Conservation (phyloP, 208 protist species). For the Trypanosomatidae sp. region DNA sequence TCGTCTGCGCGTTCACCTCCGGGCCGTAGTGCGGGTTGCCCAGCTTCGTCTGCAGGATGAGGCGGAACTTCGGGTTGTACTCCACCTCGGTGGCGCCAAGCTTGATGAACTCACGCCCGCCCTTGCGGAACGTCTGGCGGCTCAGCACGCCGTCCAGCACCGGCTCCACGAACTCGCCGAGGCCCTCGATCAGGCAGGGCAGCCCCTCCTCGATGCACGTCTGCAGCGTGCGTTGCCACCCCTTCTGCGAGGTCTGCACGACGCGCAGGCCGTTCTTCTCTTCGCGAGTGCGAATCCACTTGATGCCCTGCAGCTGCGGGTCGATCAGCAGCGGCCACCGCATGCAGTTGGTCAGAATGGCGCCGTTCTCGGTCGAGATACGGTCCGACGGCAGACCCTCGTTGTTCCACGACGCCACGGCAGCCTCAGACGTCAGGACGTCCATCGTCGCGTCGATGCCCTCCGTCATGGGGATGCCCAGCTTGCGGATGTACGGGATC, state of each 20-base stretch:
- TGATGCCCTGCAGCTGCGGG: slow-evolving; percentile 98
- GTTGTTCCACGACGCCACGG: slow-evolving; percentile 97
- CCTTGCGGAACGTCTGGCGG: slow-evolving; percentile 94
- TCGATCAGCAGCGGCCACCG: slow-evolving; percentile 99
- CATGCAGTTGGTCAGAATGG: slow-evolving; percentile 95
- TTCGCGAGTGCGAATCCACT: slow-evolving; percentile 97
- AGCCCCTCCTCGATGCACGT: slow-evolving; percentile 93
- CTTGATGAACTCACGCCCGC: slow-evolving; percentile 91
- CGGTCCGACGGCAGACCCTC: slow-evolving; percentile 97
- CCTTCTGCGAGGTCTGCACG: slow-evolving; percentile 91
- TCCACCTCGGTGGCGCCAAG: slow-evolving; percentile 96
- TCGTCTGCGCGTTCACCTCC: slow-evolving; percentile 98
- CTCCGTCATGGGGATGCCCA: slow-evolving; percentile 94
- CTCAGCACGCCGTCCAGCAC: slow-evolving; percentile 97
- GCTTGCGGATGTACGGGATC: slow-evolving; percentile 88
- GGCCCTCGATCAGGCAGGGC: slow-evolving; percentile 95
- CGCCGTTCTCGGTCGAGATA: slow-evolving; percentile 98
- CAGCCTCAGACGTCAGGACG: slow-evolving; percentile 90
- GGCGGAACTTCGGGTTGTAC: slow-evolving; percentile 95
- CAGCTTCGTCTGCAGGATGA: slow-evolving; percentile 98
- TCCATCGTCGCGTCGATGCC: slow-evolving; percentile 93
- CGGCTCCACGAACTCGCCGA: slow-evolving; percentile 97
- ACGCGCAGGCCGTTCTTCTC: slow-evolving; percentile 94
- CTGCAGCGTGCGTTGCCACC: slow-evolving; percentile 91
- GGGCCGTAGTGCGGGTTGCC: slow-evolving; percentile 98